Evolutionary conservation across 768 basidiomycete species (phyloP), one percentile per base, ranked within the genome.

Genomic region (Rhizopogon sp.): DNA sequence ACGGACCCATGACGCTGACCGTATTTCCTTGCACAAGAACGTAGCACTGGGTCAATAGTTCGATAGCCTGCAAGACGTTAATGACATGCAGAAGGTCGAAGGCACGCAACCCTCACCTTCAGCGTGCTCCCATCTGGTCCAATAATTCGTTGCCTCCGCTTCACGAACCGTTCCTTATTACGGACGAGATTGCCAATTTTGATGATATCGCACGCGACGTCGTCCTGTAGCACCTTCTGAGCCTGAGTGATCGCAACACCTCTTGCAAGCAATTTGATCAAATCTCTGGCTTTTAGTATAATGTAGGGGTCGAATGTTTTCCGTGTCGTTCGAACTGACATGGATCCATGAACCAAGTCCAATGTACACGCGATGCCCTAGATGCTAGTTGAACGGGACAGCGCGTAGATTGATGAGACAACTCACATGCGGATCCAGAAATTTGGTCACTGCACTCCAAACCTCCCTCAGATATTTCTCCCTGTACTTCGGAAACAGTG

Each of bases 231-330:
- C 43, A 98, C 85, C 69, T 94, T 94, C 52, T 89, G 81, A 0
- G 93, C 95, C 67, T 96, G 90, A 5, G 75, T 83, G 49, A 94
- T 69, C 14, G 90, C 79, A 28, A 99, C 95, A 40, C 93, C 92
- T 67, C 97, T 84, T 25, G 97, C 93, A 28, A 99, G 80, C 4
- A 99, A 81, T 69, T 98, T 98, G 61, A 98, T 82, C 76, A 98
- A 79, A 70, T 99, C 97, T 41, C 97, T 83, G 9, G 93, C 94
- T 75, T 98, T 98, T 57, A 99, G 79, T 57, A 98, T 84, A 58
- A 97, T 84, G 67, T 98, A 98, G 0, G 97, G 97, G 68, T 99
- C 97, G 72, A 81, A 95, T 35, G 97, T 93, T 79, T 97, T 98
- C 54, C 97, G 84, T 11, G 97, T 98, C 28, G 97, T 99, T 56